Evolutionary conservation across 2,329 filamentous ascomycete genomes (phyloP), one percentile per base, ranked within the genome.

Genomic region (Scedosporium apiospermum): DNA sequence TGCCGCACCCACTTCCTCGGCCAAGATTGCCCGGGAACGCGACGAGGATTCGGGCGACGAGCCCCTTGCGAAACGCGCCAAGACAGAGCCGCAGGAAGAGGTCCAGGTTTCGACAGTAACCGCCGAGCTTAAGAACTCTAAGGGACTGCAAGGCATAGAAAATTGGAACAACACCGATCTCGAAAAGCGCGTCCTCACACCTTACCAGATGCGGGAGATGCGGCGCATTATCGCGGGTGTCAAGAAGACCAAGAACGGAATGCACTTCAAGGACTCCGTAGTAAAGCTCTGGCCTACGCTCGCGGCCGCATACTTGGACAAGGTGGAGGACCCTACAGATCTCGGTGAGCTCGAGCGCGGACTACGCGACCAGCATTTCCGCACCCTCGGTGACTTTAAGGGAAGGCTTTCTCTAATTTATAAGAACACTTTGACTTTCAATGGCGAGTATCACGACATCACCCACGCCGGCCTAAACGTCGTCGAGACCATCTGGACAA

Each of bases 231-330:
- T 93, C 60, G 88, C 86, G 38, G 87, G 88, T 61, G 81, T 93
- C 63, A 96, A 96, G 77, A 95, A 96, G 75, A 93, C 91, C 57
- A 91, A 93, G 72, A 85, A 88, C 64, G 90, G 93, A 1, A 76
- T 77, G 6, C 83, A 88, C 62, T 98, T 96, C 77, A 82, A 85
- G 66, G 82, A 87, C 51, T 88, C 95, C 0, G 95, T 98, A 6
- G 83, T 90, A 71, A 84, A 82, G 46, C 77, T 93, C 26, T 90
- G 89, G 74, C 82, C 96, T 49, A 80, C 78, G 30, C 85, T 98
- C 49, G 91, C 90, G 62, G 86, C 85, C 1, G 89, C 91, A 65
- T 90, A 89, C 66, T 78, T 83, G 1, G 79, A 88, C 42, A 86
- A 78, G 65, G 77, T 98, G 67, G 83, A 86, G 44, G 82, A 88